Conservation (phyloP, 148 eudicot genomes). For the Agrostemma githago region DNA sequence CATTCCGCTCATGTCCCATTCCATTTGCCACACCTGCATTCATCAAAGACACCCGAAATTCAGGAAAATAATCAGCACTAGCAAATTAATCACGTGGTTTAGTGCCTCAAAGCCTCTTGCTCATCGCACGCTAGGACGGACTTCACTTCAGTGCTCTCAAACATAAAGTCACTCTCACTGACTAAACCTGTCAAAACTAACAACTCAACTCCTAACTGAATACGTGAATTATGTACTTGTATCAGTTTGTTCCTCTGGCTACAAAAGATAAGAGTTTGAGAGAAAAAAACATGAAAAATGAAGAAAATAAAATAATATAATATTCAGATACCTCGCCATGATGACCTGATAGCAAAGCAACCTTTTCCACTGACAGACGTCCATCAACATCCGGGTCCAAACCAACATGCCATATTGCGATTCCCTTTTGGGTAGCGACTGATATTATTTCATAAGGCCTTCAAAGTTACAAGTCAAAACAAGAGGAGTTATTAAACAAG, state of each 20-base stretch:
- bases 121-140: background rate
- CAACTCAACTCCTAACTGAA: background rate
- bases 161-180: background rate
- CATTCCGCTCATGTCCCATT: conserved; percentile 99
- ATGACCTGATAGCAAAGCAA: conserved; percentile 63
- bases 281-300: no score
- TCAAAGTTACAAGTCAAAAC: conserved; percentile 1
- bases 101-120: background rate
- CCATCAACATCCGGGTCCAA: conserved; percentile 73
- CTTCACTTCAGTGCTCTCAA: background rate
- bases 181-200: background rate
- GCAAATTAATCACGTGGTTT: background rate
- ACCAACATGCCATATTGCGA: conserved; percentile 84
- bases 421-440: conserved; percentile 74
- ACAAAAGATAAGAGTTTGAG: background rate
- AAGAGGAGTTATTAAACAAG: background rate
- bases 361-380: conserved; percentile 64
- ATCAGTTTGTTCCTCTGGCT: background rate
- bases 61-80: background rate
- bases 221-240: background rate
- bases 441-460: conserved; percentile 90
- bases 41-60: background rate
- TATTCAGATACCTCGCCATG: conserved; percentile 56
- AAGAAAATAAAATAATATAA: background rate
- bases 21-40: conserved; percentile 88